Conservation (phyloP, 306 rosid genomes). For the Sphenostylis stenocarpa region DNA sequence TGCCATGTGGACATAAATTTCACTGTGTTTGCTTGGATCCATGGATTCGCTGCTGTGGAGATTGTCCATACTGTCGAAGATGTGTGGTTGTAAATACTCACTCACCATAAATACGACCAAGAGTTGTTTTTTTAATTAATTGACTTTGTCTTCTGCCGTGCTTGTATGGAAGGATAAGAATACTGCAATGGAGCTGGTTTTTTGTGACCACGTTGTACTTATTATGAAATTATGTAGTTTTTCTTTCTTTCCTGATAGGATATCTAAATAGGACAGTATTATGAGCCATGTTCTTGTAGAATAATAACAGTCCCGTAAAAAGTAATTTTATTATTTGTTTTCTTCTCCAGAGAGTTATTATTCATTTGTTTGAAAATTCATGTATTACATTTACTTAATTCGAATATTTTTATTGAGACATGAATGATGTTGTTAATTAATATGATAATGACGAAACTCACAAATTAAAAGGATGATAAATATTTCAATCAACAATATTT, state of each 20-base stretch:
- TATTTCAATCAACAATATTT: background rate
- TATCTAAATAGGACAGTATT: background rate
- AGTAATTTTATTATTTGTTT: background rate
- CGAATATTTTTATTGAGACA: background rate
- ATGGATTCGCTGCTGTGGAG: conserved; percentile 77
- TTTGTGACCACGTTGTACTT: conserved; percentile 5
- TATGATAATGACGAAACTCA: background rate
- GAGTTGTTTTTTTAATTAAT: background rate
- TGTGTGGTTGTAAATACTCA: conserved; percentile 44
- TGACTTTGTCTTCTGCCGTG: conserved; percentile 6
- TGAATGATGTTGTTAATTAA: background rate
- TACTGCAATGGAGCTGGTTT: conserved; percentile 27
- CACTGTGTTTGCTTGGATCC: conserved; percentile 77
- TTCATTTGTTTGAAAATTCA: background rate
- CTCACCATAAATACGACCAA: background rate
- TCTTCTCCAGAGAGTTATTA: background rate
- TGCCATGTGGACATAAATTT: conserved; percentile 79
- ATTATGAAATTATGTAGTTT: background rate
- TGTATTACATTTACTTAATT: background rate
- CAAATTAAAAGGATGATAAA: background rate
- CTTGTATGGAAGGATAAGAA: conserved; percentile 23
- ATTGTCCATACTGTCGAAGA: conserved; percentile 83
- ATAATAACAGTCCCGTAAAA: background rate
- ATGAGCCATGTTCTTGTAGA: background rate
- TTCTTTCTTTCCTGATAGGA: background rate